Base-by-base conservation (phyloP, 1,284 basidiomycete genomes). In the Boletus mariae region DNA sequence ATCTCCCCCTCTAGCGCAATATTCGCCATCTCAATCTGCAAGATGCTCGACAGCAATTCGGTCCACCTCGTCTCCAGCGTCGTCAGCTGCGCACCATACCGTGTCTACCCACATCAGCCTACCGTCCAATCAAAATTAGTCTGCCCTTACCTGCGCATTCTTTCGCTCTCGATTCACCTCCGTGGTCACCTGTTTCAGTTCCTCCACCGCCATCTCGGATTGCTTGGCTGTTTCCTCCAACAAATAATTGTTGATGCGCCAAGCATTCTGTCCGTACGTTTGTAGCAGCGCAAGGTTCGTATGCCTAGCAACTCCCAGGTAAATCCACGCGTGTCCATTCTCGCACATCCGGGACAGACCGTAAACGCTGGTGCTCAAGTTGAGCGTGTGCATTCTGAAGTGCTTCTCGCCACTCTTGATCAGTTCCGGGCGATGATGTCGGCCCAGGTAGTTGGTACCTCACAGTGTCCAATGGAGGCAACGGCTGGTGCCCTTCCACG, bases 1-100 rank as follows among this genome's bases (percentile, higher is more conserved):
- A 92, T 75, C 64, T 94, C 89, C 8, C 75, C 82, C 62, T 91
- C 89, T 57, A 93, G 71, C 17, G 90, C 89, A 34, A 89, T 78
- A 66, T 93, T 94, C n/a, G 92, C 94, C 76, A 96, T 85, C 75
- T 94, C 92, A 59, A 95, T 87, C 70, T 95, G 92, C 58, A 96
- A 71, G 31, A 92, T 86, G 62, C 81, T 88, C 40, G 90, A 92
- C 54, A 96, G 87, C 40, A 94, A 76, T 68, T 93, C 90, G 10
- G 88, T 93, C 94, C 94, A 96, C 51, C 84, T 80, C 48, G 82
- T 88, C 70, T 95, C 92, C 48, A 94, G 73, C 10, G 81, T 73
- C n/a, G 82, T 87, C 56, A 96, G 72, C 61, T 90, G 87, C 50
- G 80, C 78, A 42, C 93, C 94, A 17, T 85, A 73, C n/a, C 77